Base-by-base conservation (phyloP, 2,329 filamentous ascomycete species). In the Stenocarpella maydis region DNA sequence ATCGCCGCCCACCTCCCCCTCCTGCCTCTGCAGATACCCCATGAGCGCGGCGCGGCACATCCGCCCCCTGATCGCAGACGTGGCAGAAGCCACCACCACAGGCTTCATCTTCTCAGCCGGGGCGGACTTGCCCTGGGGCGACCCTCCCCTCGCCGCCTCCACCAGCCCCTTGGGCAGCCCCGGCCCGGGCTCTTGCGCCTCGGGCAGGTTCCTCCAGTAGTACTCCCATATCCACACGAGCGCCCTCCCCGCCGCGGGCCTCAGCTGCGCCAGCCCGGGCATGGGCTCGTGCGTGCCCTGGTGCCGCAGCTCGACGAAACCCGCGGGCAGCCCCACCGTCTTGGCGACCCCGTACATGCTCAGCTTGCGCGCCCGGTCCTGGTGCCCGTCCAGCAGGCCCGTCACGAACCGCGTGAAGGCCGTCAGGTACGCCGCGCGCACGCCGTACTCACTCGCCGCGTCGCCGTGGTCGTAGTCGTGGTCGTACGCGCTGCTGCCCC, bases 241-340 rank as follows among this genome's bases (percentile, higher is more conserved):
- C 1, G 92, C 93, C 74, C 91, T 88, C 72, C 85, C 82, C 1
- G 91, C 88, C 1, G 92, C 92, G 43, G 86, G 85, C 65, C 93
- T 88, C 71, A 98, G 83, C 72, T 93, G 90, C 14, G 87, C 85
- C 65, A 97, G 83, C 1, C 91, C 90, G 0, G 95, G 95, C 68
- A 97, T 83, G 77, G 94, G 92, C 79, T 97, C 93, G 78, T 98
- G 95, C 49, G 94, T 97, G 52, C 92, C 93, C 81, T 97, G 92
- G 78, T 98, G 95, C 54, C 95, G 88, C 69, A 97, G 84, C 82
- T 97, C 94, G 66, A 98, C 94, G 79, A 97, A 97, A 0, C 91
- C 91, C 0, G 91, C 89, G 0, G 92, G 91, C 69, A 94, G 81
- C 0, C 88, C 89, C 69, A 93, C 88, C 47, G 85, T 88, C 78